Conservation (phyloP, 2,329 filamentous ascomycete species). For the Colletotrichum neosansevieriae region DNA sequence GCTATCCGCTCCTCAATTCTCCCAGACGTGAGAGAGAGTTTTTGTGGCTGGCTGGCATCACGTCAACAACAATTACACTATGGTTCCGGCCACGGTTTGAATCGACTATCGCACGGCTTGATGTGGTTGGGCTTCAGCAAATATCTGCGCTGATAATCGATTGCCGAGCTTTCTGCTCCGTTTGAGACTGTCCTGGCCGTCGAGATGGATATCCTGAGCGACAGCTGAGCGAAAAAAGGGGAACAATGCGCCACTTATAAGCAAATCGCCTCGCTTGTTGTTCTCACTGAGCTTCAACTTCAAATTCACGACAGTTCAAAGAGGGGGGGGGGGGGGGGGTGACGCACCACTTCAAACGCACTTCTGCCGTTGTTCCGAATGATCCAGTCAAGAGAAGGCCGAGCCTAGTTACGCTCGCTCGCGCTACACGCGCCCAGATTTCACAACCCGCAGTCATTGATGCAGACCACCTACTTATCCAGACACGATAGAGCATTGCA, state of each 20-base stretch:
- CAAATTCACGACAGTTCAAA: background rate
- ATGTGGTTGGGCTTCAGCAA: conserved; percentile 12
- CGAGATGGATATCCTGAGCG: background rate
- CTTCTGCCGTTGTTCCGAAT: background rate
- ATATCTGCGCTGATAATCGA: conserved; percentile 5
- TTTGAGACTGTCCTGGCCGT: conserved; percentile 1
- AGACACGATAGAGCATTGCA: conserved; percentile 2
- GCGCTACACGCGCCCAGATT: background rate
- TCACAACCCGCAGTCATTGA: background rate
- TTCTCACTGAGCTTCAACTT: background rate
- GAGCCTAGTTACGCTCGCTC: background rate
- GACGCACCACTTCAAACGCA: background rate
- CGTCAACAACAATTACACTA: conserved; percentile 30
- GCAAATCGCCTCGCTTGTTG: no score
- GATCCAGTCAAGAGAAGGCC: background rate
- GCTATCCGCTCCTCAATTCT: conserved; percentile 56
- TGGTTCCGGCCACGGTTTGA: conserved; percentile 11
- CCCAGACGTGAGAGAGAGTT: conserved; percentile 47
- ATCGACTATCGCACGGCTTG: conserved; percentile 19
- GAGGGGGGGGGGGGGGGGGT: background rate
- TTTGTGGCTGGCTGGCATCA: conserved; percentile 45
- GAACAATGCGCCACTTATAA: background rate
- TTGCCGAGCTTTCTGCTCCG: background rate
- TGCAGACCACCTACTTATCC: background rate
- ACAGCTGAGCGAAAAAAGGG: no score